Conservation (phyloP, 176 grass and related monocot species). For the Lolium rigidum region DNA sequence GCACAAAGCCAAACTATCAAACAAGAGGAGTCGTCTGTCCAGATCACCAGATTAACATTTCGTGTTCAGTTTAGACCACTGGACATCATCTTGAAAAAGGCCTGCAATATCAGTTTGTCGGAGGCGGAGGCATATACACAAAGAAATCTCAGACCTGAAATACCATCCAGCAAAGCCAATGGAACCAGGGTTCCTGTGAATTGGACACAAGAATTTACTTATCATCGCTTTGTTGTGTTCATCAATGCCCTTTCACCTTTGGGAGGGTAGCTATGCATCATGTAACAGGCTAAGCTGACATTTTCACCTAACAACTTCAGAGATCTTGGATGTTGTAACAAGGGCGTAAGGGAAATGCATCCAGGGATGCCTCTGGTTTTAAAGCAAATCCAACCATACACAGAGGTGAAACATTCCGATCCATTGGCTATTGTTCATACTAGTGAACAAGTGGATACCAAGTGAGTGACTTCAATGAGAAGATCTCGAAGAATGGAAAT, state of each 20-base stretch:
- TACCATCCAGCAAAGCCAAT: not conserved
- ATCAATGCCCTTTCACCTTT: not conserved
- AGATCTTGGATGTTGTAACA: not conserved
- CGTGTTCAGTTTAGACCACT: too few species aligned
- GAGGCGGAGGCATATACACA: not conserved
- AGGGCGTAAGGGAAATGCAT: not conserved
- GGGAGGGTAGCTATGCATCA: not conserved
- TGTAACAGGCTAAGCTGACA: not conserved
- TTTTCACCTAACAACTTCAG: not conserved
- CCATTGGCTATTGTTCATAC: not conserved
- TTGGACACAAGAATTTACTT: not conserved
- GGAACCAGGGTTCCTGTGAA: not conserved
- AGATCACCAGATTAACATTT: too few species aligned
- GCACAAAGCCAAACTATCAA: too few species aligned
- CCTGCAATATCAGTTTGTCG: not conserved
- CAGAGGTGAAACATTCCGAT: too few species aligned
- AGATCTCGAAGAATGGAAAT: not conserved
- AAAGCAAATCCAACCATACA: not conserved
- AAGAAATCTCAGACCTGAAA: too few species aligned
- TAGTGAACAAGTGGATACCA: not conserved
- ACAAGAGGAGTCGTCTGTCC: too few species aligned
- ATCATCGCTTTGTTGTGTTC: not conserved
- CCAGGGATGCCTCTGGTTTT: not conserved
- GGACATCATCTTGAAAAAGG: too few species aligned
- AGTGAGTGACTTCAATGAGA: not conserved